These are phyloP conservation scores for Prunella vulgaris DNA, from an alignment of 257 asterid species.

Conservation along the genomic window DNA sequence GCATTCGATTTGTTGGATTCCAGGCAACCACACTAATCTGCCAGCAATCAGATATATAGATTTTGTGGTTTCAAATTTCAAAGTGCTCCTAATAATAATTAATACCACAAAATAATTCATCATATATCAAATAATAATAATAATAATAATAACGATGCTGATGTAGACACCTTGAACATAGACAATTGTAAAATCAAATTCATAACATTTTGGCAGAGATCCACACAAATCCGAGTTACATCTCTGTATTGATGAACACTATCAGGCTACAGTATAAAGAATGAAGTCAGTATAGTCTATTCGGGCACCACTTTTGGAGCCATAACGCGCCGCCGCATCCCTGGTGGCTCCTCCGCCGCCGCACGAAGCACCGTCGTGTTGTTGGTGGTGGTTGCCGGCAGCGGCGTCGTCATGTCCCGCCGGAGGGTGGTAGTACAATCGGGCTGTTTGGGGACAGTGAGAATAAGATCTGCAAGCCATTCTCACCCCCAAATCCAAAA, in stretches of 20 bases:
- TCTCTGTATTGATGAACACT: not conserved
- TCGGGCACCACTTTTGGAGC: not conserved
- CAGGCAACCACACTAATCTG: too few relatives aligned
- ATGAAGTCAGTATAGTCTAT: constrained; percentile 54
- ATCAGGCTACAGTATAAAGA: constrained; percentile 40
- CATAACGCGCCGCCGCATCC: constrained; percentile 17
- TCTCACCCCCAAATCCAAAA: constrained; percentile 44
- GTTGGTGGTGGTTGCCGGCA: not conserved
- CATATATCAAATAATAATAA: not conserved
- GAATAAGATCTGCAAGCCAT: constrained; percentile 42
- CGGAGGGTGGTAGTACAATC: constrained; percentile 59
- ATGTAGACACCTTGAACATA: not conserved
- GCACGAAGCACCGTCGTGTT: not conserved
- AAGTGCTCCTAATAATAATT: not conserved
- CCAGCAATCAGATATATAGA: too few relatives aligned
- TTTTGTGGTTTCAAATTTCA: not conserved
- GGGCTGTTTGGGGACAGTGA: constrained; percentile 58
- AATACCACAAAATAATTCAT: too few relatives aligned
- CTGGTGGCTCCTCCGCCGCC: constrained; percentile 15
- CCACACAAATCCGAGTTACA: not conserved
- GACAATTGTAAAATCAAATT: not conserved
- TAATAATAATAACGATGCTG: too few relatives aligned
- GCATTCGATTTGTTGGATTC: not conserved
- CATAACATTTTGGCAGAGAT: not conserved
- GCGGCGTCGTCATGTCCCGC: constrained; percentile 14